These are phyloP conservation scores for Cocos nucifera DNA, from an alignment of 176 grass and related monocot species.

Conservation along the genomic window DNA sequence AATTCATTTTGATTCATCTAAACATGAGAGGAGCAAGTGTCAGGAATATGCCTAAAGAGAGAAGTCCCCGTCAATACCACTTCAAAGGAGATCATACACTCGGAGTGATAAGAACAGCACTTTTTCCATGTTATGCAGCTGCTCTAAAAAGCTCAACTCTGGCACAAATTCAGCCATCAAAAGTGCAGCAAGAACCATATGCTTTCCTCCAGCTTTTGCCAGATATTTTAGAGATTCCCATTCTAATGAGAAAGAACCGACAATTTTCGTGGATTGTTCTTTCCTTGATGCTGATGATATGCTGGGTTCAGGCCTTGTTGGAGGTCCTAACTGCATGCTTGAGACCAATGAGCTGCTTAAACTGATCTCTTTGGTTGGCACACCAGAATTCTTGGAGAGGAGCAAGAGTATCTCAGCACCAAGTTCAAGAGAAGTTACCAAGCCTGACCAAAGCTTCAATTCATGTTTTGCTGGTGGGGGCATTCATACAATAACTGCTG, in stretches of 20 bases:
- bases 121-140: too few species aligned
- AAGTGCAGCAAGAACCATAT: too few species aligned
- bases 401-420: slow-evolving; percentile 16
- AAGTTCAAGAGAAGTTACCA: neutral
- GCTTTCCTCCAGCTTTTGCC: too few species aligned
- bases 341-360: slow-evolving; percentile 49
- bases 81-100: slow-evolving; percentile 3
- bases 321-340: slow-evolving; percentile 20
- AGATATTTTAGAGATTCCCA: too few species aligned
- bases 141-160: too few species aligned
- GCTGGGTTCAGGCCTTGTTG: neutral
- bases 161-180: too few species aligned
- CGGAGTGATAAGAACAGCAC: too few species aligned
- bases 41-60: slow-evolving; percentile 23
- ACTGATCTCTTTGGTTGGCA: slow-evolving; percentile 24
- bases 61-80: slow-evolving; percentile 6
- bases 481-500: neutral
- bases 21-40: neutral
- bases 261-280: neutral
- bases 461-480: neutral
- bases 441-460: neutral
- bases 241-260: neutral
- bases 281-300: neutral
- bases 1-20: too few species aligned
- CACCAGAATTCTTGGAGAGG: slow-evolving; percentile 26